phyloP scores from a whole-genome alignment of 306 rosid genomes.

The Quercus variabilis region DNA sequence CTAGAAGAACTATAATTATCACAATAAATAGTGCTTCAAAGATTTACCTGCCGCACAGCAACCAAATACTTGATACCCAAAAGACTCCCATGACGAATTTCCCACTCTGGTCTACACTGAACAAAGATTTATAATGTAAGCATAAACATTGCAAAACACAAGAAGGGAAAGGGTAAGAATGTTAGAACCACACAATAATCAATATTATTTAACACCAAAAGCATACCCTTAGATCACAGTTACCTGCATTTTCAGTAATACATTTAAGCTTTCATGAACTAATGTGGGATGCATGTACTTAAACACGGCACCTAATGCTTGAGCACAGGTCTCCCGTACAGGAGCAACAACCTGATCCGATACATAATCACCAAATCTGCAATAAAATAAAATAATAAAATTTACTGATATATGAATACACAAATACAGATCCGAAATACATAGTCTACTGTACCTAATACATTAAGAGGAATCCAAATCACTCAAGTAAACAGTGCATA shows the following conservation, averaged over 20 bases:
- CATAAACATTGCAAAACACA: constrained; percentile 34
- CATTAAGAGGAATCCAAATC: neutral
- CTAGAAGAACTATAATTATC: too few relatives aligned
- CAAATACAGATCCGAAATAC: neutral
- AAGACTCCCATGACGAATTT: constrained; percentile 98
- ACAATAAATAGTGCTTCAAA: constrained; percentile 4
- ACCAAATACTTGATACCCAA: constrained; percentile 93
- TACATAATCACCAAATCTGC: constrained; percentile 98
- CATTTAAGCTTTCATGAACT: constrained; percentile 74
- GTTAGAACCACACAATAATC: constrained; percentile 1
- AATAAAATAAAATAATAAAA: constrained; percentile 31
- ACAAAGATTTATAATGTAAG: constrained; percentile 47
- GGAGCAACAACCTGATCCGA: constrained; percentile 99
- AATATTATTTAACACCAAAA: constrained; percentile 13
- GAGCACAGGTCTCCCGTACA: constrained; percentile 98
- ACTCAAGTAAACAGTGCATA: neutral
- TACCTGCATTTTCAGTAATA: constrained; percentile 98
- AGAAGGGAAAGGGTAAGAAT: constrained; percentile 7
- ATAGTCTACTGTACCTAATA: neutral
- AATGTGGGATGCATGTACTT: constrained; percentile 90
- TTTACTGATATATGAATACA: constrained; percentile 1
- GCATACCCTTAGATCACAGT: constrained; percentile 31
- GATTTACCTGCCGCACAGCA: constrained; percentile 83
- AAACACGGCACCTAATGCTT: constrained; percentile 89
- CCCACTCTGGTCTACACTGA: constrained; percentile 99